Evolutionary conservation across 176 grass and related monocot species (phyloP), one percentile per base, ranked within the genome.

Genomic region (Dendrocalamus sinicus): DNA sequence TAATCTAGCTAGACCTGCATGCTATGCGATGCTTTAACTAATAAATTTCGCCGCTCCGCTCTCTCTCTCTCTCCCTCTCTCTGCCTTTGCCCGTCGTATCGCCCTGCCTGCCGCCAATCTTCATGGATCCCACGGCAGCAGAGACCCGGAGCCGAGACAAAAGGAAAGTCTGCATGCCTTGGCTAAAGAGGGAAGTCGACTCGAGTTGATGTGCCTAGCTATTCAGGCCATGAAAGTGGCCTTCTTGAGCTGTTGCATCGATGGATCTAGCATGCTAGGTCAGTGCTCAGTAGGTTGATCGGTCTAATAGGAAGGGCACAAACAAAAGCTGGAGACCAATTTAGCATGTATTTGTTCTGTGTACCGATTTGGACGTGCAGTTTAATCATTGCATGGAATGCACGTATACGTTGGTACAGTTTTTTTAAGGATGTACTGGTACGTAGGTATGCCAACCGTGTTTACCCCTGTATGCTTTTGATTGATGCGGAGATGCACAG

Each of bases 111-210:
- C 45, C 2, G 32, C 20, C 54, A 23, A 17, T 37, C 8, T 8
- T 23, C n/a, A 19, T 67, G 68, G 77, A 75, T 87, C 59, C 78
- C 58, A 65, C 47, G 23, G 47, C 78, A 10, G 78, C 55, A 16
- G 67, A 48, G 28, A 13, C 68, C 22, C 32, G 35, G 69, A 75
- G 70, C 52, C 60, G 39, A 60, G 51, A 70, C 63, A 28, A 83
- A 47, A 57, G 48, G 41, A 39, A 75, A n/a, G 28, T 50, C 2
- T 12, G 61, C 40, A 12, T 37, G 72, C 12, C 46, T 64, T 15
- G 67, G 55, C 46, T 44, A n/a, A 37, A 80, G 55, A 19, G 22
- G 69, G 43, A 37, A 5, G 37, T 2, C 39, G 61, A 77, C 15
- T 45, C 26, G 26, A 26, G 26, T 26, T 7, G 48, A 68, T 15